Percentiles rank a stretch among this genome's conserved stretches.
Evolutionary conservation across 2,329 filamentous ascomycete genomes (phyloP).

Genomic region (Verticillium nonalfalfae): DNA sequence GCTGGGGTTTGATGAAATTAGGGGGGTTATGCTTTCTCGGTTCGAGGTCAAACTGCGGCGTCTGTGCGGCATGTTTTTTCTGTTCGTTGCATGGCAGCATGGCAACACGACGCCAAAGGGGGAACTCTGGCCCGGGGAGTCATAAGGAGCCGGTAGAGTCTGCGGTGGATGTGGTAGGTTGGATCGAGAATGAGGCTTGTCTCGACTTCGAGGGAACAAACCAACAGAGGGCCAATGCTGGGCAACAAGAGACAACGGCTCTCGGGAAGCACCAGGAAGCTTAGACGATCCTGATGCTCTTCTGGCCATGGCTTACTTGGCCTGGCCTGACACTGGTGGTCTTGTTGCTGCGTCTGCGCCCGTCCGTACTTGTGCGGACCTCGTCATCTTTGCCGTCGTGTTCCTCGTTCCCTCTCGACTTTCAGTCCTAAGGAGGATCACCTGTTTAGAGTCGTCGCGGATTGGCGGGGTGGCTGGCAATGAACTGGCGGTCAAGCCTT

Average conservation of each 20-base stretch:
- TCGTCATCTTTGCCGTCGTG: not conserved
- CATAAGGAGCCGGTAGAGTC: not conserved
- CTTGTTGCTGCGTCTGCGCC: not conserved
- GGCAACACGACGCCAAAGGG: not conserved
- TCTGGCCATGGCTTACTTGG: conserved; percentile 3
- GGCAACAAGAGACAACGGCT: not conserved
- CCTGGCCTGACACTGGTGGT: not conserved
- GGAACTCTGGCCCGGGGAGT: not conserved
- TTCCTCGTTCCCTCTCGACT: conserved; percentile 1
- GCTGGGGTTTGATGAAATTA: not conserved
- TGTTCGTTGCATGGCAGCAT: not conserved
- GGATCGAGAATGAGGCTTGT: conserved; percentile 16
- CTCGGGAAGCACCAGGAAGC: not conserved
- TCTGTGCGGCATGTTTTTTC: not conserved
- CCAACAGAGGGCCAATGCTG: conserved; percentile 12
- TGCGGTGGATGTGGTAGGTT: not conserved
- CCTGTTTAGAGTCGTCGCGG: not conserved
- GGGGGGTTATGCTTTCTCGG: not conserved
- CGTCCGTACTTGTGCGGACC: not conserved
- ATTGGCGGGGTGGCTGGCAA: conserved; percentile 17
- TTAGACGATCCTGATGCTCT: conserved; percentile 1
- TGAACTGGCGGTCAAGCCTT: conserved; percentile 45
- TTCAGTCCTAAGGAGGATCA: not conserved
- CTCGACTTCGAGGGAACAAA: conserved; percentile 12
- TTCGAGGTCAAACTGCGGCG: not conserved